phyloP scores from a whole-genome alignment of 352 stramenopile species.

The Pythium angustatum region DNA sequence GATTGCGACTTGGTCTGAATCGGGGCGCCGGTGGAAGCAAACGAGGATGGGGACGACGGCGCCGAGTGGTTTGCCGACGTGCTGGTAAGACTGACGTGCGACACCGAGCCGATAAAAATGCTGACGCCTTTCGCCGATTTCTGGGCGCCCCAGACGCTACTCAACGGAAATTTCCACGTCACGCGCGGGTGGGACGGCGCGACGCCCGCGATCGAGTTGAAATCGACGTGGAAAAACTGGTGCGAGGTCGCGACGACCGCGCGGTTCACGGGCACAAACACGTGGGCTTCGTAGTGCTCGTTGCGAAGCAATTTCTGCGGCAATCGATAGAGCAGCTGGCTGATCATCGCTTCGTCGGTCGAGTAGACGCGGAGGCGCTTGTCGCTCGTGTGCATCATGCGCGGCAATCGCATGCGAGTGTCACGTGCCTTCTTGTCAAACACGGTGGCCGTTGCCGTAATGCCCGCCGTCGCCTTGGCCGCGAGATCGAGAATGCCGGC shows the following conservation, averaged over 20 bases:
- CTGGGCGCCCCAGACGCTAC: constrained; percentile 48
- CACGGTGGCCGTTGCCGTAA: constrained; percentile 81
- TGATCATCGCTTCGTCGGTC: constrained; percentile 64
- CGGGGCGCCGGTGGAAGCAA: no score
- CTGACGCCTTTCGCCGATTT: constrained; percentile 44
- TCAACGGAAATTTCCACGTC: constrained; percentile 49
- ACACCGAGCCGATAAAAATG: constrained; percentile 47
- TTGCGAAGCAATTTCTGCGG: constrained; percentile 60
- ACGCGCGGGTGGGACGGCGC: constrained; percentile 35
- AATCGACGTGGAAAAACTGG: constrained; percentile 66
- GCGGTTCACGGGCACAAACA: constrained; percentile 64
- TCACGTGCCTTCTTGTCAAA: constrained; percentile 78
- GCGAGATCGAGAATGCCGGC: constrained; percentile 85
- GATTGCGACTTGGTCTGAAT: neutral
- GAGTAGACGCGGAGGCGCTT: constrained; percentile 81
- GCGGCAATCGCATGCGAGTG: constrained; percentile 65
- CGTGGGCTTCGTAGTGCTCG: constrained; percentile 77
- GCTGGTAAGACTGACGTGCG: constrained; percentile 34
- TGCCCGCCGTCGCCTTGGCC: constrained; percentile 72
- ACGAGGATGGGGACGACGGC: constrained; percentile 8
- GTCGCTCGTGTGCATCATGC: constrained; percentile 76
- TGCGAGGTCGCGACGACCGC: constrained; percentile 77
- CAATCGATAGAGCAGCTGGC: constrained; percentile 59
- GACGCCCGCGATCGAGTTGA: constrained; percentile 34
- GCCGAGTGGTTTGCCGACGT: constrained; percentile 15